A percentile compares a stretch with the other conserved stretches of the same genome.
Conservation (phyloP, 257 asterid genomes). For the Nicotiana paniculata region DNA sequence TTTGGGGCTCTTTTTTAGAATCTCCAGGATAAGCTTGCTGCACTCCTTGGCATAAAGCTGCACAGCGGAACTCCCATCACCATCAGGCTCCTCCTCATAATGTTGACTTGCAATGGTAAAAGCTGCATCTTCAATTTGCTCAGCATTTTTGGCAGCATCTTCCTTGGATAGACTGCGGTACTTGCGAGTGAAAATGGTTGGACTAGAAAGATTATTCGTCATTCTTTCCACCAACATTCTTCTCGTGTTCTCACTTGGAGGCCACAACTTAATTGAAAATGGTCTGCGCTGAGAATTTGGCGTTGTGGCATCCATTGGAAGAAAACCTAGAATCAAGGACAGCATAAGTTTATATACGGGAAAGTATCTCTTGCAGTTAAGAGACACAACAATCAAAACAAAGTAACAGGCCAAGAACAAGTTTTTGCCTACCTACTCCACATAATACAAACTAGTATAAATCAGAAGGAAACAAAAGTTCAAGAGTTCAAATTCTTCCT, state of each 20-base stretch:
- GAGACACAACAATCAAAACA: not conserved
- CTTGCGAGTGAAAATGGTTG: constrained; percentile 86
- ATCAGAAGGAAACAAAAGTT: not conserved
- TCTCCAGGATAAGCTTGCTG: constrained; percentile 73
- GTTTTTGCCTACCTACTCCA: not conserved
- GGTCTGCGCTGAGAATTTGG: constrained; percentile 52
- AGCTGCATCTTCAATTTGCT: constrained; percentile 67
- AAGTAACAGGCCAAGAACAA: not conserved
- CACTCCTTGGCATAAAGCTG: constrained; percentile 92
- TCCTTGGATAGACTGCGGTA: constrained; percentile 55
- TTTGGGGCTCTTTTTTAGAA: constrained; percentile 49
- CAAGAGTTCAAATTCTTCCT: not conserved
- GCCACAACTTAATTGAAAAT: constrained; percentile 86
- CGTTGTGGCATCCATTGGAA: constrained; percentile 53
- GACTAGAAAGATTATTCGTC: constrained; percentile 75
- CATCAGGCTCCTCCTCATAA: constrained; percentile 78
- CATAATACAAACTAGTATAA: not conserved
- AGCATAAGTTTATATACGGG: not conserved
- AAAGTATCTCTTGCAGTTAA: not conserved
- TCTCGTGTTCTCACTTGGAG: constrained; percentile 82
- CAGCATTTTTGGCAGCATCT: constrained; percentile 60
- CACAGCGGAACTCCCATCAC: constrained; percentile 95
- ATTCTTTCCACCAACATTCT: constrained; percentile 68
- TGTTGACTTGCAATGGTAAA: constrained; percentile 54
- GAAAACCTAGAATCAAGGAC: constrained; percentile 9